A percentile compares a stretch with the other conserved stretches of the same genome.
phyloP scores from a whole-genome alignment of 495 filamentous ascomycete species.

The Penicillium dipodomyicola region DNA sequence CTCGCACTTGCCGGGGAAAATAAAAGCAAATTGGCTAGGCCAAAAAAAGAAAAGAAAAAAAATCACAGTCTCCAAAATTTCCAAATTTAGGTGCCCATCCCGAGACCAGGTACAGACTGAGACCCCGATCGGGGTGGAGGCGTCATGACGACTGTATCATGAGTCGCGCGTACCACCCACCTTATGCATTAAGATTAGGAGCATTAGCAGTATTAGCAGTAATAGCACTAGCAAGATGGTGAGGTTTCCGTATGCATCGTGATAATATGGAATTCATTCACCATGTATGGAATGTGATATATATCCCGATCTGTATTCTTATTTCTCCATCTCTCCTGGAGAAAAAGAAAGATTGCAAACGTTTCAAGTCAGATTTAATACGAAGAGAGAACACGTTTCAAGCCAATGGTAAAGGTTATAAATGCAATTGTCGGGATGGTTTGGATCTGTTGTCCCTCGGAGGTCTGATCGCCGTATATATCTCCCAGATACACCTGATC shows the following conservation, averaged over 20 bases:
- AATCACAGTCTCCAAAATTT: background rate
- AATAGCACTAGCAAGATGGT: background rate
- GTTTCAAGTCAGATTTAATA: background rate
- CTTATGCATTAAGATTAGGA: background rate
- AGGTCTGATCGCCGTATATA: slow-evolving; percentile 15
- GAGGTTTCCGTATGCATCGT: background rate
- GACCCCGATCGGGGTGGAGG: slow-evolving; percentile 11
- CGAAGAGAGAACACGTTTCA: background rate
- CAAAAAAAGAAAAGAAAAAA: background rate
- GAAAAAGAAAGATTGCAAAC: background rate
- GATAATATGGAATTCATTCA: background rate
- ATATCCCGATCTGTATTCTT: background rate
- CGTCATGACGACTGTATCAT: slow-evolving; percentile 17
- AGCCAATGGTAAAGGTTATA: background rate
- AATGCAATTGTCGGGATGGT: background rate
- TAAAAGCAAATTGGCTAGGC: background rate
- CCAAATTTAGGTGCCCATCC: slow-evolving; percentile 1
- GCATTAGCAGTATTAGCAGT: background rate
- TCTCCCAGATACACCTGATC: background rate
- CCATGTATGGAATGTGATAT: slow-evolving; percentile 13
- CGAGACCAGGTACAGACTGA: slow-evolving; percentile 8
- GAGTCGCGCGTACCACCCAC: slow-evolving; percentile 14
- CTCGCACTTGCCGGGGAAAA: background rate
- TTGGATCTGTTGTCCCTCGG: slow-evolving; percentile 4
- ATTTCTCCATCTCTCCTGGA: background rate